A percentile compares a stretch with the other conserved stretches of the same genome.
Conservation (phyloP, 768 basidiomycete species). For the Macrocybe gigantea region DNA sequence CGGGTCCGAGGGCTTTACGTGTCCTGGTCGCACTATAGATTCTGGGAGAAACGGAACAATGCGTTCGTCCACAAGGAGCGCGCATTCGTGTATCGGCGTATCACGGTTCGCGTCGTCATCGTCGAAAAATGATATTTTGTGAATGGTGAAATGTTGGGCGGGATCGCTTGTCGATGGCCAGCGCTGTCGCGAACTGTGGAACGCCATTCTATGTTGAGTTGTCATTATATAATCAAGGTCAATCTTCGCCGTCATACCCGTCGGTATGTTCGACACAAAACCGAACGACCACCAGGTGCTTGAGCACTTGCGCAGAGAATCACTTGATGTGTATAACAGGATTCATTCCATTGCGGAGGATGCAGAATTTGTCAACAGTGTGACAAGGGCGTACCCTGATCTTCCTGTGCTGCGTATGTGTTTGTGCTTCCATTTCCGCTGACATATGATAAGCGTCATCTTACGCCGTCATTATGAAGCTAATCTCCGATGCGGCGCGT, state of each 20-base stretch:
- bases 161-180: background rate
- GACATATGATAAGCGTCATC: background rate
- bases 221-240: too few relatives aligned
- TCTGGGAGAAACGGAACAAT: conserved; percentile 7
- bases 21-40: background rate
- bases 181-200: too few relatives aligned
- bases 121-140: conserved; percentile 6
- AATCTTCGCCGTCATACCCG: too few relatives aligned
- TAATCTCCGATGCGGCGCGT: conserved; percentile 90
- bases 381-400: conserved; percentile 22
- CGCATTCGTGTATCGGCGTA: too few relatives aligned
- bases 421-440: background rate
- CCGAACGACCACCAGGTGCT: conserved; percentile 21
- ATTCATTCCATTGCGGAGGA: conserved; percentile 84
- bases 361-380: conserved; percentile 51
- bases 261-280: background rate
- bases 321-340: conserved; percentile 78
- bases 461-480: conserved; percentile 34
- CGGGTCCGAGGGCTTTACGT: conserved; percentile 2
- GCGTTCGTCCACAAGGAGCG: conserved; percentile 9
- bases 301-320: conserved; percentile 57
- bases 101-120: background rate
- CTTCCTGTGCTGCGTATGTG: conserved; percentile 51
- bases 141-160: conserved; percentile 7
- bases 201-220: too few relatives aligned